A percentile compares a stretch with the other conserved stretches of the same genome.
Conservation (phyloP, 192 early-diverging fungal genomes). For the Rhizoclosmatium sp. region DNA sequence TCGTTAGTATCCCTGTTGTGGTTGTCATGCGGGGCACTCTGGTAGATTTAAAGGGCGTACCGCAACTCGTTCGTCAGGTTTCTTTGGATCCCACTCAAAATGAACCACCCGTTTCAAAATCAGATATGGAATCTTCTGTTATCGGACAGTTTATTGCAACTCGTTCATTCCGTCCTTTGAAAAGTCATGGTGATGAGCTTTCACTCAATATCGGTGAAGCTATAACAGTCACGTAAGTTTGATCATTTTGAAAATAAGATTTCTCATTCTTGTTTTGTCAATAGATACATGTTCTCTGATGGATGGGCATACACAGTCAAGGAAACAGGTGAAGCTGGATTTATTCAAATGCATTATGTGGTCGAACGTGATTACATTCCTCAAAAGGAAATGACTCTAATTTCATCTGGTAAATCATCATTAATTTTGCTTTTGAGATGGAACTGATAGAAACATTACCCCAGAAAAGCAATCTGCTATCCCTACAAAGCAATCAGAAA, state of each 20-base stretch:
- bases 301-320: background rate
- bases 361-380: background rate
- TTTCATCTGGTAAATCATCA: no score
- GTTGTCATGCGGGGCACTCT: background rate
- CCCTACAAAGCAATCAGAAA: no score
- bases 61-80: background rate
- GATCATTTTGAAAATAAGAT: background rate
- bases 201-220: background rate
- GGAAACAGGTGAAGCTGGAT: background rate
- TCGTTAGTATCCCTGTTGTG: constrained; percentile 19
- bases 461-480: no score
- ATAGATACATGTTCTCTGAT: constrained; percentile 16
- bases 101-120: background rate
- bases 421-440: no score
- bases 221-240: background rate
- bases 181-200: no score
- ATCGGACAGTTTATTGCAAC: background rate
- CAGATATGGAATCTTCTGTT: background rate
- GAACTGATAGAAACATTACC: no score
- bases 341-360: constrained; percentile 19
- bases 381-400: background rate
- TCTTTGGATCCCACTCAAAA: background rate
- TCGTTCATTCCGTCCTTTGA: background rate
- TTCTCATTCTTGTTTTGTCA: no score
- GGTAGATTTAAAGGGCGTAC: background rate